phyloP scores from a whole-genome alignment of 164 flowering plant genomes.

The Vitis rotundifolia region DNA sequence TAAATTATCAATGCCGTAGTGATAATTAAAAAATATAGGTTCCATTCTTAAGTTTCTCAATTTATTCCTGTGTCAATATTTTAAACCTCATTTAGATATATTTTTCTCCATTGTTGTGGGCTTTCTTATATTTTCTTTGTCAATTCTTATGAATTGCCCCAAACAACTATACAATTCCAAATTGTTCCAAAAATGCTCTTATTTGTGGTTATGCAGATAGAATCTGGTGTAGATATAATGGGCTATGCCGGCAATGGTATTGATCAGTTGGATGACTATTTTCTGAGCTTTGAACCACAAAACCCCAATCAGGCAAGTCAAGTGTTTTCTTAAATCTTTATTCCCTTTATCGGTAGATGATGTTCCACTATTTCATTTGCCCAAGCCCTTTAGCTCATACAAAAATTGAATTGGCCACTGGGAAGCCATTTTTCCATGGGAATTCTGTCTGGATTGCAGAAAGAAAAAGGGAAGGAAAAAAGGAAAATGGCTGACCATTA shows the following conservation, averaged over 20 bases:
- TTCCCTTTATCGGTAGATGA: not conserved
- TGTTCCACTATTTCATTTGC: no score
- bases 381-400: no score
- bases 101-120: not conserved
- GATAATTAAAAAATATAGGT: no score
- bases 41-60: not conserved
- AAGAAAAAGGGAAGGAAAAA: no score
- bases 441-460: no score
- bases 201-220: not conserved
- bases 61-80: not conserved
- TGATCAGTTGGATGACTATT: not conserved
- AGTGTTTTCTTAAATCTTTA: not conserved
- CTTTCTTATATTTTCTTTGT: no score
- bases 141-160: no score
- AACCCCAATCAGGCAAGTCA: constrained; percentile 2
- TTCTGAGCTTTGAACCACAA: not conserved
- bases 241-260: not conserved
- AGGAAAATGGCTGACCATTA: no score
- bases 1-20: no score
- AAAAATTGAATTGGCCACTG: no score
- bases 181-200: not conserved
- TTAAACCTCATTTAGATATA: not conserved
- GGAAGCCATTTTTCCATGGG: no score
- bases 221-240: not conserved
- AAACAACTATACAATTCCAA: not conserved